Conservation (phyloP, 495 filamentous ascomycete genomes). For the Trichodelitschia bisporula region DNA sequence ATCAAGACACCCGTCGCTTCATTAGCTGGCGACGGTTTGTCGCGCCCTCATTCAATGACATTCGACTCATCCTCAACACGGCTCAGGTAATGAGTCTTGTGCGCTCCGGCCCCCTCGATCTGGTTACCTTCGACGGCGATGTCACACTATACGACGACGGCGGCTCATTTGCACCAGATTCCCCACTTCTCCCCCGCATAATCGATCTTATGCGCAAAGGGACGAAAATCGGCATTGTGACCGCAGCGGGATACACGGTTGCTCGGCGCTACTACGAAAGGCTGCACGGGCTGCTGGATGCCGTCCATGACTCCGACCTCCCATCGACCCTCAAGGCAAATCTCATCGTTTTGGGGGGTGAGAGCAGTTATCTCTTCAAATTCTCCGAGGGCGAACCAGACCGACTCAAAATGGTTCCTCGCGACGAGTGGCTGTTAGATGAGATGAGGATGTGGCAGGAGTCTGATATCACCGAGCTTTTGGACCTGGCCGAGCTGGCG, state of each 20-base stretch:
- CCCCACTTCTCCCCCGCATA: constrained; percentile 57
- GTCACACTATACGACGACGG: constrained; percentile 95
- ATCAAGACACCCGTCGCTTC: constrained; percentile 59
- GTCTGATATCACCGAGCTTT: constrained; percentile 44
- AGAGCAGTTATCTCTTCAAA: constrained; percentile 65
- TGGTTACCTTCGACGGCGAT: constrained; percentile 93
- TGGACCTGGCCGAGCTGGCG: constrained; percentile 68
- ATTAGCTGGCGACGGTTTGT: constrained; percentile 89
- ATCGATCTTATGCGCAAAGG: constrained; percentile 33
- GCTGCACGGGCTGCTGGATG: constrained; percentile 62
- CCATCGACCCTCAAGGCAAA: constrained; percentile 39
- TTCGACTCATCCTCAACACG: constrained; percentile 78
- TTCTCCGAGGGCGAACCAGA: constrained; percentile 31
- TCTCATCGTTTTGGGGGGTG: constrained; percentile 72
- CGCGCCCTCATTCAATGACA: constrained; percentile 91
- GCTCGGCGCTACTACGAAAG: constrained; percentile 60
- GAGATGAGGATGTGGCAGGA: constrained; percentile 79
- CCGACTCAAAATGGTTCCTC: constrained; percentile 33
- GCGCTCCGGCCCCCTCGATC: constrained; percentile 36
- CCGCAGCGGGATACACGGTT: constrained; percentile 86
- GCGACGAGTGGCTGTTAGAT: constrained; percentile 52
- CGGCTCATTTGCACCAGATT: constrained; percentile 41
- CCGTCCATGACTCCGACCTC: constrained; percentile 41
- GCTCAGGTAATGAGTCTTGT: constrained; percentile 77
- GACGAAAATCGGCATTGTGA: constrained; percentile 79